Percentiles rank a stretch among this genome's conserved stretches.
phyloP scores from a whole-genome alignment of 1,284 basidiomycete species.

The Albatrellus sp. region DNA sequence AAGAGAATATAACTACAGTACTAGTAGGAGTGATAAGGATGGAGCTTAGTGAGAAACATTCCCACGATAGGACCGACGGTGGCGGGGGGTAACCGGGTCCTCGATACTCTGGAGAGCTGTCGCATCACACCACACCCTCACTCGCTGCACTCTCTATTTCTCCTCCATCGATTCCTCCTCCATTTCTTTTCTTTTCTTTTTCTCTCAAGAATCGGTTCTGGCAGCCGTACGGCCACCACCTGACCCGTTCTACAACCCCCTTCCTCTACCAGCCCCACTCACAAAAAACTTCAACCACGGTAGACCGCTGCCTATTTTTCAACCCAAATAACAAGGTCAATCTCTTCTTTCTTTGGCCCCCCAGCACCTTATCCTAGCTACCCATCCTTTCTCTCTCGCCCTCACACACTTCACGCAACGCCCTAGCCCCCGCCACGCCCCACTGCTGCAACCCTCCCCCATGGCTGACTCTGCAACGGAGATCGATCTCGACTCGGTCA shows the following conservation, averaged over 20 bases:
- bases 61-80: neutral
- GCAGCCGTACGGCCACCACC: neutral
- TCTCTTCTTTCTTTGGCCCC: neutral
- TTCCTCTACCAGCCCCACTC: neutral
- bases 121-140: neutral
- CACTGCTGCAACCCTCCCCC: neutral
- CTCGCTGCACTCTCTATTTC: neutral
- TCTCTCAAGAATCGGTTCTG: neutral
- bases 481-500: slow-evolving; percentile 96
- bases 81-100: neutral
- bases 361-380: neutral
- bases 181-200: slow-evolving; percentile 1
- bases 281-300: neutral
- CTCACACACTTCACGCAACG: neutral
- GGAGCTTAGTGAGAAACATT: neutral
- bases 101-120: neutral
- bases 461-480: slow-evolving; percentile 67
- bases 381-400: neutral
- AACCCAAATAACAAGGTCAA: neutral
- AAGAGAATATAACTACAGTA: neutral
- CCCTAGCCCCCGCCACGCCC: neutral
- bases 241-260: neutral
- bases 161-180: neutral
- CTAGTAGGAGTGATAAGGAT: neutral
- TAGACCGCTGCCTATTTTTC: neutral